Evolutionary conservation across 306 rosid species (phyloP).

Genomic region (Phaseolus lunatus): DNA sequence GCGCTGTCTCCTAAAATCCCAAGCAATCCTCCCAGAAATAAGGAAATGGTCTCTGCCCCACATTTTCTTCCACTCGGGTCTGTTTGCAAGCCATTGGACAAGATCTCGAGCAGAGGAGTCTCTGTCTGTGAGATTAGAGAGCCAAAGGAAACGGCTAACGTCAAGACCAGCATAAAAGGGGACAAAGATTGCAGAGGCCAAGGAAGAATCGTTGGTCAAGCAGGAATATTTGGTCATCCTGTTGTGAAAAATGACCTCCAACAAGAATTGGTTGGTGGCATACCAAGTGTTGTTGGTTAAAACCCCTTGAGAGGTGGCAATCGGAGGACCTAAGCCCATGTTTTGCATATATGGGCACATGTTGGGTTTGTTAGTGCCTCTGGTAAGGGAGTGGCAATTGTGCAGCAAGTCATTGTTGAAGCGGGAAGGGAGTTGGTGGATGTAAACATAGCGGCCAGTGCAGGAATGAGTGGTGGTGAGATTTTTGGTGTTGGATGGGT

Average conservation of each 20-base stretch:
- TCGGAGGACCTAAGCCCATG: constrained; percentile 68
- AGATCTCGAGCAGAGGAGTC: constrained; percentile 72
- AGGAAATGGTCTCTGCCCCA: constrained; percentile 91
- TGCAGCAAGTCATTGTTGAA: constrained; percentile 65
- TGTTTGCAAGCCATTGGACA: constrained; percentile 51
- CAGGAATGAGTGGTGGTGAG: constrained; percentile 51
- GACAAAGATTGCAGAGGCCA: constrained; percentile 79
- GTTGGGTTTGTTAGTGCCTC: constrained; percentile 72
- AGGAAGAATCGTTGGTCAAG: constrained; percentile 66
- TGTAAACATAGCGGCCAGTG: constrained; percentile 63
- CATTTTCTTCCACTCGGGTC: constrained; percentile 74
- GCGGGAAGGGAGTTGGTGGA: constrained; percentile 66
- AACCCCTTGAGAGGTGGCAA: constrained; percentile 49
- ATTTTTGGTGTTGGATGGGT: background rate
- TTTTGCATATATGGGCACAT: constrained; percentile 77
- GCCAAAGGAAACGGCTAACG: constrained; percentile 72
- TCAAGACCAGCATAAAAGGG: constrained; percentile 97
- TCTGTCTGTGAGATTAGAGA: constrained; percentile 59
- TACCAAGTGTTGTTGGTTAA: constrained; percentile 64
- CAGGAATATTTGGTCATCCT: constrained; percentile 70
- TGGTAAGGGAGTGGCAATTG: constrained; percentile 67
- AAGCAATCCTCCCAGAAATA: constrained; percentile 83
- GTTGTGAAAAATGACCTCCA: constrained; percentile 87
- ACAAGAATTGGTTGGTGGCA: constrained; percentile 76
- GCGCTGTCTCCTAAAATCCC: constrained; percentile 85